Evolutionary conservation across 2,329 filamentous ascomycete species (phyloP).

Genomic region (Colletotrichum navitas): DNA sequence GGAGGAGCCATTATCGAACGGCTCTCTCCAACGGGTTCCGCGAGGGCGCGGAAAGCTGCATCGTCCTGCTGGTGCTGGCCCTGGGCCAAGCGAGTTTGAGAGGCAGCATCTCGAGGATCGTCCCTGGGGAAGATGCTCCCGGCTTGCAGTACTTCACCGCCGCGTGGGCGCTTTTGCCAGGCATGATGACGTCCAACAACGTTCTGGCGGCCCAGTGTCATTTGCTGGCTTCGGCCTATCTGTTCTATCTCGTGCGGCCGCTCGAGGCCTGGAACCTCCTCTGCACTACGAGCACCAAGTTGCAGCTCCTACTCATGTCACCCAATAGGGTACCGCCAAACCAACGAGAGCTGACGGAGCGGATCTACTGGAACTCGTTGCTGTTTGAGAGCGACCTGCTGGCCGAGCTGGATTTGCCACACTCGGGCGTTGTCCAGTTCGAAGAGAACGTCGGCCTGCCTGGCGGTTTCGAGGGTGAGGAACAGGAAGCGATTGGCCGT

Average conservation of each 20-base stretch:
- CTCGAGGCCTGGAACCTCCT: slow-evolving; percentile 87
- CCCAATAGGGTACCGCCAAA: slow-evolving; percentile 77
- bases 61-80: slow-evolving; percentile 82
- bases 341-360: slow-evolving; percentile 79
- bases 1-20: slow-evolving; percentile 80
- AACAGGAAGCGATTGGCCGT: slow-evolving; percentile 72
- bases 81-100: slow-evolving; percentile 81
- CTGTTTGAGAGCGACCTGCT: slow-evolving; percentile 85
- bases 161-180: slow-evolving; percentile 82
- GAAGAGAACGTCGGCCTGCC: slow-evolving; percentile 85
- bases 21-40: slow-evolving; percentile 82
- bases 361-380: slow-evolving; percentile 87
- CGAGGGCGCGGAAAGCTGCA: slow-evolving; percentile 84
- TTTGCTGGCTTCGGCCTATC: slow-evolving; percentile 82
- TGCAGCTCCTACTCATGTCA: slow-evolving; percentile 82
- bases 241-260: slow-evolving; percentile 85
- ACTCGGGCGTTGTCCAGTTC: slow-evolving; percentile 85
- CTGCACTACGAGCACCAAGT: slow-evolving; percentile 83
- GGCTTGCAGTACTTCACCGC: slow-evolving; percentile 85
- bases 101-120: slow-evolving; percentile 80
- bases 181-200: slow-evolving; percentile 83
- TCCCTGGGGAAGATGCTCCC: slow-evolving; percentile 77
- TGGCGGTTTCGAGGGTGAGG: slow-evolving; percentile 81
- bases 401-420: slow-evolving; percentile 83
- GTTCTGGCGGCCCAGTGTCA: slow-evolving; percentile 85